Conservation (phyloP, 2,329 filamentous ascomycete species). For the Sporothrix inflata region DNA sequence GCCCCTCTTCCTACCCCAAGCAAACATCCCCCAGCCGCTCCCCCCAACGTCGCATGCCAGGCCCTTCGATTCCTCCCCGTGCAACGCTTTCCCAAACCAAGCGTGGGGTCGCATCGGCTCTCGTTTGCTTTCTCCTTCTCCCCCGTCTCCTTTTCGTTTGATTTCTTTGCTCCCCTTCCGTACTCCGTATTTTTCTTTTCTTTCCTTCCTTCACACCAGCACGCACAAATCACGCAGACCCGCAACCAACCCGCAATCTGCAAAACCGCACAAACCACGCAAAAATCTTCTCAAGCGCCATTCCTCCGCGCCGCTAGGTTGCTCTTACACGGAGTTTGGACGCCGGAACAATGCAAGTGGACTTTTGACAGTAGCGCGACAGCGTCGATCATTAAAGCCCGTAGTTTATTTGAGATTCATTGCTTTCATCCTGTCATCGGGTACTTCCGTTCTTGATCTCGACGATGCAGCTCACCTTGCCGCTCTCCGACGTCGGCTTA, state of each 20-base stretch:
- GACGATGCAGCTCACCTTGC: neutral
- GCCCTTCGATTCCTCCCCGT: constrained; percentile 2
- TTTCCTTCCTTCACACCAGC: neutral
- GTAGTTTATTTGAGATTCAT: neutral
- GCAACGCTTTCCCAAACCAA: constrained; percentile 9
- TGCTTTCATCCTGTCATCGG: neutral
- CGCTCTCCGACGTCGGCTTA: constrained; percentile 1
- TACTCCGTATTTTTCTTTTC: neutral
- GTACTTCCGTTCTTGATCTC: neutral
- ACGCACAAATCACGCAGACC: neutral
- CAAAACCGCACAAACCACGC: constrained; percentile 4
- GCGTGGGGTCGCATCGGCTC: neutral
- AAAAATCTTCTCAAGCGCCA: constrained; percentile 21
- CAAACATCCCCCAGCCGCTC: neutral
- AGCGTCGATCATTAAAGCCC: neutral
- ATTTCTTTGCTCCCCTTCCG: neutral
- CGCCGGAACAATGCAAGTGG: neutral
- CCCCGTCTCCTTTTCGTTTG: neutral
- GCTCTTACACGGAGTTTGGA: neutral
- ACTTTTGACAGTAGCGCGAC: neutral
- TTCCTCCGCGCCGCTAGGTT: neutral
- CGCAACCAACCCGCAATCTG: neutral
- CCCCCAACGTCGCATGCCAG: neutral
- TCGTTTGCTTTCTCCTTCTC: neutral
- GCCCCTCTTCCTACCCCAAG: too few relatives aligned